Evolutionary conservation across 2,329 filamentous ascomycete genomes (phyloP), one percentile per base, ranked within the genome.

Genomic region (Zarea fungicola): DNA sequence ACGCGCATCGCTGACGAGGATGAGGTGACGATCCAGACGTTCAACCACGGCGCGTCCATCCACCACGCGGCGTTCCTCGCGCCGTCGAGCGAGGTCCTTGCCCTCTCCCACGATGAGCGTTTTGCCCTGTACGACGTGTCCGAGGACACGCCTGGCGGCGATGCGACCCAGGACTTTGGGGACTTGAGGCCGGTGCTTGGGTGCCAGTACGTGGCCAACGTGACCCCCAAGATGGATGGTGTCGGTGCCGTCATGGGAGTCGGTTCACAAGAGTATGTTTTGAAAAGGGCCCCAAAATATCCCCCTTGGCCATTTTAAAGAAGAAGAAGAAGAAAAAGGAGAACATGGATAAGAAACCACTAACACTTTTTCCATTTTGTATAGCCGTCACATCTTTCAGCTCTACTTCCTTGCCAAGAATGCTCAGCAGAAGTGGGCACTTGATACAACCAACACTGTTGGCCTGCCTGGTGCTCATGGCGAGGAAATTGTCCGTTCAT

Each of bases 101-200:
- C 85, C 4, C 68, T 91, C 9, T 88, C 85, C 1, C 86, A 89
- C 51, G 88, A 92, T 62, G 88, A 93, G 70, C 83, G 81, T 51
- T 78, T 90, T 54, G 83, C 85, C 16, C 75, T 90, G 50, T 89
- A 90, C 62, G 78, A 84, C 53, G 70, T 87, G 48, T 78, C 81
- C 41, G 84, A 85, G 54, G 77, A 78, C 32, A 70, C 73, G n/a
- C 76, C 79, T 39, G 78, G 78, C 16, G 83, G 81, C 9, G 71
- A 76, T 2, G 76, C 80, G 2, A 70, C 70, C 1, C 62, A 65
- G 19, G 70, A 80, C 54, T 84, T 88, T 60, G 87, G 87, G 3
- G 87, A 93, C 60, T 72, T 89, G 61, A 74, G 88, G 25, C 69
- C 74, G 52, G 67, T 68, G n/a, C 63, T 91, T 6, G 75, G 72